Conservation (phyloP, 2,329 filamentous ascomycete genomes). For the Ophiosphaerella herpotricha region DNA sequence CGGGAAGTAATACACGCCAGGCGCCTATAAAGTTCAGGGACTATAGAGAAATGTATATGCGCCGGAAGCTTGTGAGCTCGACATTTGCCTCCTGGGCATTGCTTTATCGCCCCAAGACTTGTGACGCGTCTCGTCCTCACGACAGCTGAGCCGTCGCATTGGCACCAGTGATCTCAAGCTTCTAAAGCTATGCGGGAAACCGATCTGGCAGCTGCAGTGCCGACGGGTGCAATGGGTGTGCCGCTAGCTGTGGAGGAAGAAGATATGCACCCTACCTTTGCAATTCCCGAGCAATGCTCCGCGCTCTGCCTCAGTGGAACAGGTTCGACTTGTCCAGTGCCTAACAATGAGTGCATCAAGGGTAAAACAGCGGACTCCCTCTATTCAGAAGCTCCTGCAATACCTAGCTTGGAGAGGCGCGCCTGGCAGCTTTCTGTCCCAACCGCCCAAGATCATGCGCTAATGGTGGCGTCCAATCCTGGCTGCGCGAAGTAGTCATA, state of each 20-base stretch:
- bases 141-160: slow-evolving; percentile 26
- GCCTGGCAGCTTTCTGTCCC: slow-evolving; percentile 20
- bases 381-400: slow-evolving; percentile 27
- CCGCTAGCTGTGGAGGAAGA: slow-evolving; percentile 24
- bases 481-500: slow-evolving; percentile 18
- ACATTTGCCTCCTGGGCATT: slow-evolving; percentile 18
- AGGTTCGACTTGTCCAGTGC: slow-evolving; percentile 1
- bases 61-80: slow-evolving; percentile 20
- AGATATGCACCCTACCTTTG: slow-evolving; percentile 11
- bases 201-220: slow-evolving; percentile 27
- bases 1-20: slow-evolving; percentile 7
- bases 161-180: slow-evolving; percentile 18
- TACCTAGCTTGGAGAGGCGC: slow-evolving; percentile 13
- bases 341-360: slow-evolving; percentile 16
- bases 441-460: slow-evolving; percentile 26
- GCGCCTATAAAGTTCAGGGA: slow-evolving; percentile 14
- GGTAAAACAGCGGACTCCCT: slow-evolving; percentile 35
- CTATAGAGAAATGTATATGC: slow-evolving; percentile 14
- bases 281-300: slow-evolving; percentile 8
- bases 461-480: slow-evolving; percentile 32
- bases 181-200: slow-evolving; percentile 26
- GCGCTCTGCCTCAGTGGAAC: not conserved
- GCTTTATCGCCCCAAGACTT: slow-evolving; percentile 12
- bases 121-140: not conserved
- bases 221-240: slow-evolving; percentile 17